Conservation (phyloP, 1,139 yeast species). For the Sugiyamaella grinbergsii region DNA sequence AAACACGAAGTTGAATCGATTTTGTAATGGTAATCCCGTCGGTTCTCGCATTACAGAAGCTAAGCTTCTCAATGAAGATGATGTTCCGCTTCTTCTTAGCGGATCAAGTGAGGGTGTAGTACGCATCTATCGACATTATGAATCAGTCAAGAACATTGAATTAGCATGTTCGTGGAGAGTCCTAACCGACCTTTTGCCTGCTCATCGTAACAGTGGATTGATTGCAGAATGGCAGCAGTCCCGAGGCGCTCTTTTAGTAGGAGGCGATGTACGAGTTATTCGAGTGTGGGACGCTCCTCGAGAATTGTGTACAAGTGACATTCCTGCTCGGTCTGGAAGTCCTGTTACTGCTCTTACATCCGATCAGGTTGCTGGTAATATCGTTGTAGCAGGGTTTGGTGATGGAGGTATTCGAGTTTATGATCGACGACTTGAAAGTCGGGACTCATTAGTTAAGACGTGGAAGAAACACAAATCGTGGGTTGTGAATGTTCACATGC, state of each 20-base stretch:
- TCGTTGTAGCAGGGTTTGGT: conserved; percentile 87
- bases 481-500: conserved; percentile 86
- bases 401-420: conserved; percentile 91
- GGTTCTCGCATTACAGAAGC: conserved; percentile 89
- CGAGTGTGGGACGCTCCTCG: conserved; percentile 97
- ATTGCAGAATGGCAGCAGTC: conserved; percentile 97
- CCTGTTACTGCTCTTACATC: conserved; percentile 87
- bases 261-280: conserved; percentile 93
- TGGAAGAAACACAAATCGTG: conserved; percentile 66
- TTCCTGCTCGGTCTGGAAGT: conserved; percentile 90
- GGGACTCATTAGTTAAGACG: conserved; percentile 81
- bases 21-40: conserved; percentile 81
- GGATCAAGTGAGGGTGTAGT: conserved; percentile 96
- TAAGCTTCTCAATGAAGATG: conserved; percentile 89
- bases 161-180: conserved; percentile 93
- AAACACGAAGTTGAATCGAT: conserved; percentile 58
- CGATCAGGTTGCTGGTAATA: conserved; percentile 94
- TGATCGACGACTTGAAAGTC: conserved; percentile 81
- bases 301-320: conserved; percentile 80
- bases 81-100: conserved; percentile 75
- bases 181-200: conserved; percentile 73
- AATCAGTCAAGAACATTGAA: conserved; percentile 56
- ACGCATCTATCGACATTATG: conserved; percentile 78
- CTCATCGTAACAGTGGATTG: conserved; percentile 70
- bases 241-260: conserved; percentile 84